Base-by-base conservation (phyloP, 305 asterid species). In the Salvia sclarea region DNA sequence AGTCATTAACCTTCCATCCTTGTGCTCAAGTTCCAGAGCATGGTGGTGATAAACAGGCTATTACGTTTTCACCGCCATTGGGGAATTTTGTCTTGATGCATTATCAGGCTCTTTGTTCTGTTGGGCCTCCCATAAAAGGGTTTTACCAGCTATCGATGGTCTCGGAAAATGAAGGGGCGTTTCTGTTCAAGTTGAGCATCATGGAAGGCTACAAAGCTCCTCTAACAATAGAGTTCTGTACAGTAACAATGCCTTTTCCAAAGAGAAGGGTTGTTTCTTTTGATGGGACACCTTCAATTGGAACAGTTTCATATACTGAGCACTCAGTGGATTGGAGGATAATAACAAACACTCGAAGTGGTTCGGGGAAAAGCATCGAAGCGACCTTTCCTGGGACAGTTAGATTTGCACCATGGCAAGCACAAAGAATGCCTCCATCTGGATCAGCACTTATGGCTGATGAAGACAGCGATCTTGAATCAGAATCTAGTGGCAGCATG, bases 1-100 rank as follows among this genome's bases (percentile, higher is more conserved):
- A 88, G 86, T 80, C 95, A 54, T 82, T 93, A 75, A 84, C 96
- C 69, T 93, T 93, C 82, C 98, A 93, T 79, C 95, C 92, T 28
- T 89, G 98, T 82, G 96, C 97, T 71, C 98, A 93, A 87, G 97
- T 93, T 79, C 97, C 98, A 4, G 98, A 88, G 80, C 95, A 88
- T 43, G 90, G 96, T 54, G 97, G 92, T 28, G 96, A 88, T 76
- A 90, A 85, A 69, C 97, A 93, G 81, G 80, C 95, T 14, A 78
- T 93, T 72, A 88, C 94, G 64, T 90, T 93, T 79, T 88, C 97
- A 49, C 98, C 98, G 14, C 98, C 98, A 33, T 74, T 87, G 38
- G 98, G 96, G 61, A 93, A 87, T 79, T 91, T 93, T 64, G 81
- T 84, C 18, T 73, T 93, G 68, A 80, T 91, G 84, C 92, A 89